Evolutionary conservation across 23 red algal genomes (phyloP).

Genomic region (Gracilaria caudata): DNA sequence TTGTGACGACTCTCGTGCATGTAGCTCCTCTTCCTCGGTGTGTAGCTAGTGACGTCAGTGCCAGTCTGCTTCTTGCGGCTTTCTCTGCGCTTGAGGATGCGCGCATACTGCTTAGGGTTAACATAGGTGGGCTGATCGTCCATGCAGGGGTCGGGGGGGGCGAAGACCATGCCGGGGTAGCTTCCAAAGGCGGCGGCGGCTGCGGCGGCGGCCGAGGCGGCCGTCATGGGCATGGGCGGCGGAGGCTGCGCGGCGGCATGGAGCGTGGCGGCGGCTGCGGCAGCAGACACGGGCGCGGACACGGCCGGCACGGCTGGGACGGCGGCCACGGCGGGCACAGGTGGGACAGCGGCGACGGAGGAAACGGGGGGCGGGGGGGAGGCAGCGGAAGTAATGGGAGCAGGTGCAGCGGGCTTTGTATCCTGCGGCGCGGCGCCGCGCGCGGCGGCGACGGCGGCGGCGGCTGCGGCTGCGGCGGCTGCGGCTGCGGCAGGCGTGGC

Average conservation of each 20-base stretch:
- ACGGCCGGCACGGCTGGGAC: not conserved
- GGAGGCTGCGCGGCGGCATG: not conserved
- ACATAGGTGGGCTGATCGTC: slow-evolving; percentile 77
- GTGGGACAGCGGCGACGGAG: not conserved
- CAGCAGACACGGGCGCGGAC: slow-evolving; percentile 5
- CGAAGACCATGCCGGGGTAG: slow-evolving; percentile 51
- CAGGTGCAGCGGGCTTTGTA: not conserved
- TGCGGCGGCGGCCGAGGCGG: slow-evolving; percentile 46
- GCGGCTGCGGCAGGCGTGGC: slow-evolving; percentile 3
- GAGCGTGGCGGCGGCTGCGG: slow-evolving; percentile 4
- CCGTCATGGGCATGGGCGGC: slow-evolving; percentile 4
- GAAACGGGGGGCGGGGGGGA: slow-evolving; percentile 30
- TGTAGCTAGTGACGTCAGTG: slow-evolving; percentile 79
- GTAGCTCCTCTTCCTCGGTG: slow-evolving; percentile 71
- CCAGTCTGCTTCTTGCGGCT: slow-evolving; percentile 77
- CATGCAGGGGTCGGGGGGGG: slow-evolving; percentile 48
- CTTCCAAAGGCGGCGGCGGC: slow-evolving; percentile 46
- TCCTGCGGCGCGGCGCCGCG: not conserved
- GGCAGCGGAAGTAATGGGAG: not conserved
- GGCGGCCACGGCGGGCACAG: slow-evolving; percentile 28
- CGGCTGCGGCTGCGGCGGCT: slow-evolving; percentile 24
- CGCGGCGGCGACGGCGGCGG: slow-evolving; percentile 32
- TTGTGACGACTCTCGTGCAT: slow-evolving; percentile 86
- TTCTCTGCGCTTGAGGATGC: slow-evolving; percentile 81
- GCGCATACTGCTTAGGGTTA: slow-evolving; percentile 85